These are phyloP conservation scores for Tremella yokohamensis DNA, from an alignment of 768 basidiomycete species.

Conservation along the genomic window DNA sequence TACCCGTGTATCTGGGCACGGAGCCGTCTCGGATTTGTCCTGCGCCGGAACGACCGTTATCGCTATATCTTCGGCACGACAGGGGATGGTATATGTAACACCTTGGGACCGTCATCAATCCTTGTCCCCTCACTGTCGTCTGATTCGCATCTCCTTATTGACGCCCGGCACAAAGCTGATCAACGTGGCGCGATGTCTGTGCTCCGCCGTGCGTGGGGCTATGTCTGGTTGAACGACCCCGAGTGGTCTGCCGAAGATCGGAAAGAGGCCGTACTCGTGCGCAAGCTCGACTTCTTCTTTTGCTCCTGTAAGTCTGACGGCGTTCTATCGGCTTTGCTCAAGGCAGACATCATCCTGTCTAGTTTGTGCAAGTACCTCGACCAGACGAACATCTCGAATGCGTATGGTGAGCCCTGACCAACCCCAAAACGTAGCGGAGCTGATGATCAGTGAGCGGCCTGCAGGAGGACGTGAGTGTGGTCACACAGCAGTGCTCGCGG, in stretches of 20 bases:
- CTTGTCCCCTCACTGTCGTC: too few species aligned
- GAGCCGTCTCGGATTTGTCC: too few species aligned
- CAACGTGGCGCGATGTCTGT: neutral
- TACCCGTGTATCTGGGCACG: too few species aligned
- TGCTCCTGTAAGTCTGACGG: constrained; percentile 6
- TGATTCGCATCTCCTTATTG: too few species aligned
- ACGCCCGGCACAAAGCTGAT: neutral
- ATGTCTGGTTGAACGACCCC: constrained; percentile 6
- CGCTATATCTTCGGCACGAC: too few species aligned
- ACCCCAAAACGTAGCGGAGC: neutral
- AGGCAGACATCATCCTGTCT: constrained; percentile 5
- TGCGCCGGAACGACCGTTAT: too few species aligned
- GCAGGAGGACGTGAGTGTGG: constrained; percentile 12
- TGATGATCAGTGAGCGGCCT: constrained; percentile 5
- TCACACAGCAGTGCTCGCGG: too few species aligned
- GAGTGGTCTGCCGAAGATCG: constrained; percentile 7
- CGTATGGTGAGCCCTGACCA: constrained; percentile 6
- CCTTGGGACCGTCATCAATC: too few species aligned
- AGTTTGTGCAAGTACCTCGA: constrained; percentile 12
- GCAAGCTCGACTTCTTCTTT: constrained; percentile 13
- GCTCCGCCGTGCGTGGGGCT: neutral
- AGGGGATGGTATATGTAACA: too few species aligned
- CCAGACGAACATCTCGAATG: constrained; percentile 15
- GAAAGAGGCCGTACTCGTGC: neutral
- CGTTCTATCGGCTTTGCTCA: neutral